A percentile compares a stretch with the other conserved stretches of the same genome.
phyloP scores from a whole-genome alignment of 768 basidiomycete genomes.

The Auricularia sp. region DNA sequence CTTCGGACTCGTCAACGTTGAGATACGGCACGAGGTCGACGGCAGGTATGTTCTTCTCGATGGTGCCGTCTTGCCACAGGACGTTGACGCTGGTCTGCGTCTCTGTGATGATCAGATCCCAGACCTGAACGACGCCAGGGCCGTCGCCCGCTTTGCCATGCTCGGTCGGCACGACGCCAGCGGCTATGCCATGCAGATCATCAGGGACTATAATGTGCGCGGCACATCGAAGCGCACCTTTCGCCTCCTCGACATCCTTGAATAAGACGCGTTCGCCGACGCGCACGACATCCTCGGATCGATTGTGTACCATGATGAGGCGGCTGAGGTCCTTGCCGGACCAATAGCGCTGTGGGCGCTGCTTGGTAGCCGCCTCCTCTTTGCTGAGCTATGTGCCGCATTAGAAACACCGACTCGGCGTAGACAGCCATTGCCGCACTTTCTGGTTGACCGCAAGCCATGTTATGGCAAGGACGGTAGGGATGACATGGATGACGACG shows the following conservation, averaged over 20 bases:
- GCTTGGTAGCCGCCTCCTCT: constrained; percentile 41
- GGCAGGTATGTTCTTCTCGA: constrained; percentile 49
- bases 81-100: constrained; percentile 61
- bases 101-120: constrained; percentile 55
- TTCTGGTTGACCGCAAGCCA: constrained; percentile 91
- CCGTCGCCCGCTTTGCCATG: constrained; percentile 46
- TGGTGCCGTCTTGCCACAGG: constrained; percentile 81
- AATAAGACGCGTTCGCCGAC: constrained; percentile 65
- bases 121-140: constrained; percentile 39
- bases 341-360: constrained; percentile 72
- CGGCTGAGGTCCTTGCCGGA: constrained; percentile 49
- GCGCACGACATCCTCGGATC: constrained; percentile 53
- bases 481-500: constrained; percentile 57
- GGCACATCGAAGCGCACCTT: not conserved
- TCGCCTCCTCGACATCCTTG: constrained; percentile 27
- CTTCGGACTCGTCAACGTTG: constrained; percentile 87
- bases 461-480: constrained; percentile 67
- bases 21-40: constrained; percentile 64
- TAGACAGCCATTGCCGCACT: constrained; percentile 13
- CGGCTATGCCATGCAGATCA: constrained; percentile 6
- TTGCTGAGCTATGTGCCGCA: constrained; percentile 44
- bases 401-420: not conserved
- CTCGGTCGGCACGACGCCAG: constrained; percentile 42
- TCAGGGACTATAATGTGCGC: not conserved
- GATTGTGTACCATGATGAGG: constrained; percentile 52